Conservation (phyloP, 140 eudicot species). For the Bidens hawaiensis region DNA sequence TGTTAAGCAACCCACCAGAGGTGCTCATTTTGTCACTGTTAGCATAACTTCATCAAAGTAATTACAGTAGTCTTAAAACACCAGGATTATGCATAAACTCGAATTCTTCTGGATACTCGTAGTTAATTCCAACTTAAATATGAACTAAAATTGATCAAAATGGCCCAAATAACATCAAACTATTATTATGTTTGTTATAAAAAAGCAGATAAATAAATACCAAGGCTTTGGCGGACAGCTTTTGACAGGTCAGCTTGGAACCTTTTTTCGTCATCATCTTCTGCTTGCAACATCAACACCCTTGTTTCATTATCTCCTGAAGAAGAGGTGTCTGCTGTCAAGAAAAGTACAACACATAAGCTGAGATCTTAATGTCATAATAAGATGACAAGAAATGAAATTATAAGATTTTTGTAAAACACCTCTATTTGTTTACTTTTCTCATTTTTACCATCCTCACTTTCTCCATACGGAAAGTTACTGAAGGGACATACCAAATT, state of each 20-base stretch:
- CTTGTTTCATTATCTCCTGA: slow-evolving; percentile 42
- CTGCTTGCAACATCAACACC: slow-evolving; percentile 49
- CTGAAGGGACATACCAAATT: neutral
- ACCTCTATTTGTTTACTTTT: neutral
- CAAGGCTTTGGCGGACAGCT: slow-evolving; percentile 95
- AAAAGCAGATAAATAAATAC: slow-evolving; percentile 39
- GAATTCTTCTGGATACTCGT: neutral
- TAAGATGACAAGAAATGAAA: neutral
- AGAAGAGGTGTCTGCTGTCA: slow-evolving; percentile 27
- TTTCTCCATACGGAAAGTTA: slow-evolving; percentile 4
- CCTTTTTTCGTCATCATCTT: slow-evolving; percentile 86
- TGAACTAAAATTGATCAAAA: neutral
- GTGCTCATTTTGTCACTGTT: neutral
- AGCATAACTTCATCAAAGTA: neutral
- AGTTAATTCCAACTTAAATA: neutral
- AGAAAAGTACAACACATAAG: slow-evolving; percentile 14
- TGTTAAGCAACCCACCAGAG: neutral
- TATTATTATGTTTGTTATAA: neutral
- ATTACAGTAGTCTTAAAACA: neutral
- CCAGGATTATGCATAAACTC: neutral
- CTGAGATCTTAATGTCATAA: slow-evolving; percentile 13
- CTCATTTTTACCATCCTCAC: neutral
- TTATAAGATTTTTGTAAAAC: neutral
- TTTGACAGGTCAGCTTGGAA: slow-evolving; percentile 90
- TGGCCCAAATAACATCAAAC: slow-evolving; percentile 13